Evolutionary conservation across 2,329 filamentous ascomycete genomes (phyloP).

Genomic region (Coniella vitis): DNA sequence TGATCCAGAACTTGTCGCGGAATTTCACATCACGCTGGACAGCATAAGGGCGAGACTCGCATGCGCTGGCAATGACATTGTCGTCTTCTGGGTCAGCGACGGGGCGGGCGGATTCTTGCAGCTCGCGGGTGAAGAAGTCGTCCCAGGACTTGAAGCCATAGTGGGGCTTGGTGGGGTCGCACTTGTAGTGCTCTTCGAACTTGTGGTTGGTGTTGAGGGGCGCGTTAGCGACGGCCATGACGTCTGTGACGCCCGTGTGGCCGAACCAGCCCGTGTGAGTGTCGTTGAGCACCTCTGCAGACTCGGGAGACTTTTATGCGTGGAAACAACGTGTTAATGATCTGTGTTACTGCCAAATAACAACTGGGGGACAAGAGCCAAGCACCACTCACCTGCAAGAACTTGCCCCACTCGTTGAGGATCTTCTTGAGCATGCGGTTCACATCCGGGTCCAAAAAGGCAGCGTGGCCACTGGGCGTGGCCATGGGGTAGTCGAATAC

Average conservation of each 20-base stretch:
- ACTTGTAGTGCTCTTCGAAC: conserved; percentile 56
- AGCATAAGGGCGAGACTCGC: conserved; percentile 55
- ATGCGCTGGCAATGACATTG: conserved; percentile 52
- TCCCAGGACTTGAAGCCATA: conserved; percentile 64
- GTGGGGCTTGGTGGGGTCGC: conserved; percentile 46
- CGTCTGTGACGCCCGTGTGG: conserved; percentile 36
- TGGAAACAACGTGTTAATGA: not conserved
- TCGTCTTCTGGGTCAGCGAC: conserved; percentile 50
- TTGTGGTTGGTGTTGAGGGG: conserved; percentile 33
- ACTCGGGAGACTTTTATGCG: conserved; percentile 40
- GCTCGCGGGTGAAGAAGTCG: conserved; percentile 56
- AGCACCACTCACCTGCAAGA: conserved; percentile 32
- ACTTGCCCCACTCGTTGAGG: conserved; percentile 52
- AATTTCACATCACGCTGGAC: conserved; percentile 42
- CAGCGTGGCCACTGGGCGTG: conserved; percentile 45
- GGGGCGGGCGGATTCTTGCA: conserved; percentile 49
- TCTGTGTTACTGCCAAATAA: not conserved
- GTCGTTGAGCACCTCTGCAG: conserved; percentile 41
- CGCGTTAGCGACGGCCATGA: conserved; percentile 46
- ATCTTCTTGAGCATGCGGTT: conserved; percentile 48
- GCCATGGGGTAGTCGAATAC: conserved; percentile 52
- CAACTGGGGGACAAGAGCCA: no score
- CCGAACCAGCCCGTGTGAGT: conserved; percentile 49
- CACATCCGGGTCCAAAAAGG: conserved; percentile 49
- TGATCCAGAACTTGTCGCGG: conserved; percentile 60